Evolutionary conservation across 2,329 filamentous ascomycete genomes (phyloP), one percentile per base, ranked within the genome.

Genomic region (Monosporascus sp.): DNA sequence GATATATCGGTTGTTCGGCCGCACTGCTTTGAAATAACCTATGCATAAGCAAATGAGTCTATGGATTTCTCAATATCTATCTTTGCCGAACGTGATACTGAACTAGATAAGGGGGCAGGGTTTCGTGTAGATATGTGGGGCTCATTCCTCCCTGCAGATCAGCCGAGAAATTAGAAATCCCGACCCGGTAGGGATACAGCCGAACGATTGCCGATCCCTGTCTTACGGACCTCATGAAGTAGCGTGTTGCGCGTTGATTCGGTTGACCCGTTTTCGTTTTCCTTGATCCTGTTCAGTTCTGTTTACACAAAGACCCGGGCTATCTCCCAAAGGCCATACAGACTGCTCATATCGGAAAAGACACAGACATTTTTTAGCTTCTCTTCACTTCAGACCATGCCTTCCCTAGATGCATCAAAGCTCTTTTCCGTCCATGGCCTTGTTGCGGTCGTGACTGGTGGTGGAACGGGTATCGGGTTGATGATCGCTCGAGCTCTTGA

Each of bases 381-480:
- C 18, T 9, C 22, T 47, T 51, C 41, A 18, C 15, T 8, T 24
- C 14, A 26, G 35, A 54, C 9, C 14, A 54, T 54, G 52, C 51
- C 52, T 14, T 54, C 52, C 7, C 37, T 54, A 18, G 52, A 54
- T 48, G 37, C 44, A 43, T 47, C 52, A 43, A 54, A 52, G 24
- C 50, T 55, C 26, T 67, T 47, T 41, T 55, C 52, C 3, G 52
- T 55, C 28, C 5, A 51, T 44, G 52, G 52, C 48, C 40, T 55
- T 14, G 51, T 57, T 26, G 57, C 50, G 17, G 57, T 58, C 22
- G 57, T 58, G 26, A 58, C 57, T 6, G 57, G 57, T 11, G 57
- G 57, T 22, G 57, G 57, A 22, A 53, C 57, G 2, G 57, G 57
- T 22, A 52, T 58, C 22, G 57, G 57, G 7, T 40, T 55, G 40